Evolutionary conservation across 2,329 filamentous ascomycete genomes (phyloP).

Genomic region (Pestalotiopsis sp.): DNA sequence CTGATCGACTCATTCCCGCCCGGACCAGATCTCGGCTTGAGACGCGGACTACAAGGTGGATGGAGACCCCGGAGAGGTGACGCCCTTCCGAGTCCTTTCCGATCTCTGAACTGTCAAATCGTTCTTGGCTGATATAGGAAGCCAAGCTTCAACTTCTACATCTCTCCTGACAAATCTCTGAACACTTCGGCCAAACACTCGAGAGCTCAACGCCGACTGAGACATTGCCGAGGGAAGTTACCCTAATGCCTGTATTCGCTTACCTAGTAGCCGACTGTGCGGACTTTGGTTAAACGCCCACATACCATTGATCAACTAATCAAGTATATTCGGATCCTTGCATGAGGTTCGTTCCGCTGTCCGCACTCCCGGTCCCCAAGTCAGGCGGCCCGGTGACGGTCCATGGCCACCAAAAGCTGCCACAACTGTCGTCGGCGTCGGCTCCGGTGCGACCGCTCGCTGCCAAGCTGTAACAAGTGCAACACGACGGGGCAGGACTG

Average conservation of each 20-base stretch:
- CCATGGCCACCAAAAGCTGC: constrained; percentile 46
- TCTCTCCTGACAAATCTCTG: neutral
- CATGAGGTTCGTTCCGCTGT: neutral
- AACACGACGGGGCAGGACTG: constrained; percentile 57
- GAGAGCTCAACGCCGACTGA: neutral
- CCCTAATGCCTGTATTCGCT: neutral
- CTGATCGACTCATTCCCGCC: neutral
- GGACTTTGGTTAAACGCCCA: neutral
- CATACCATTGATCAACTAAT: neutral
- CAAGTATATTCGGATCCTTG: neutral
- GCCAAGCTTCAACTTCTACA: neutral
- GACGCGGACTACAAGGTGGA: neutral
- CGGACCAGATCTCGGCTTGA: neutral
- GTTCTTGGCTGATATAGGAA: neutral
- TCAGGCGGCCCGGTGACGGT: constrained; percentile 17
- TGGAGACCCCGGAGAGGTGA: neutral
- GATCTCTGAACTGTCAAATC: neutral
- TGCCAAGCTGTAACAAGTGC: constrained; percentile 64
- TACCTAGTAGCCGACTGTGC: neutral
- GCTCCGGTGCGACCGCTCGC: constrained; percentile 64
- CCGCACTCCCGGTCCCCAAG: neutral
- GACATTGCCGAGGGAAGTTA: neutral
- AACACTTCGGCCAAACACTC: neutral
- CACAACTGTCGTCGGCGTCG: constrained; percentile 65
- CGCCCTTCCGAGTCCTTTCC: neutral